phyloP scores from a whole-genome alignment of 2,329 filamentous ascomycete genomes.

The Sclerotiophoma versabilis region DNA sequence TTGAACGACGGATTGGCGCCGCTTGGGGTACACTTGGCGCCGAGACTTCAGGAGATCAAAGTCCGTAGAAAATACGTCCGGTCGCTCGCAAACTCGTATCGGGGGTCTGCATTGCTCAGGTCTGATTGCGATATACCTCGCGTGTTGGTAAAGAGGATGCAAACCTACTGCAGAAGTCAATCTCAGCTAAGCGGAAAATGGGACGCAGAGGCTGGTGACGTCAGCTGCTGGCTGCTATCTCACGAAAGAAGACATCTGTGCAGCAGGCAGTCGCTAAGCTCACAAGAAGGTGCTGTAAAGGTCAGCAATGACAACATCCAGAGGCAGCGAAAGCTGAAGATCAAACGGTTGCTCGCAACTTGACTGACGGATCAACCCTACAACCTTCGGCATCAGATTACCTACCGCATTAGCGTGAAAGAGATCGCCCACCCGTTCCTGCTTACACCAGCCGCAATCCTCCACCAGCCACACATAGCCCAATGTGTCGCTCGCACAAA shows the following conservation, averaged over 20 bases:
- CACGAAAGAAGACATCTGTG: not conserved
- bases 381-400: not conserved
- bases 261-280: not conserved
- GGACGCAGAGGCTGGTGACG: not conserved
- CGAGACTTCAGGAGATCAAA: constrained; percentile 5
- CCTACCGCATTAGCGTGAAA: constrained; percentile 5
- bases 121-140: not conserved
- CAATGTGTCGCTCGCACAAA: constrained; percentile 6
- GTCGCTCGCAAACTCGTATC: not conserved
- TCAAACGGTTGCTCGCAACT: not conserved
- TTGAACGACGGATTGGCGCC: constrained; percentile 16
- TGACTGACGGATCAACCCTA: not conserved
- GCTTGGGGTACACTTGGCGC: constrained; percentile 16
- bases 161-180: not conserved
- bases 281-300: not conserved
- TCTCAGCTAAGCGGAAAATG: not conserved
- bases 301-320: not conserved
- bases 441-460: constrained; percentile 2
- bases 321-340: not conserved
- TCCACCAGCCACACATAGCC: constrained; percentile 13
- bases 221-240: not conserved
- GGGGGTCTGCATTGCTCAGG: not conserved
- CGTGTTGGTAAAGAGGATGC: not conserved
- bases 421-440: constrained; percentile 10
- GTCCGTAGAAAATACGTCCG: not conserved